A percentile compares a stretch with the other conserved stretches of the same genome.
These are phyloP conservation scores for Zarea fungicola DNA, from an alignment of 2,329 filamentous ascomycete genomes.

Conservation along the genomic window DNA sequence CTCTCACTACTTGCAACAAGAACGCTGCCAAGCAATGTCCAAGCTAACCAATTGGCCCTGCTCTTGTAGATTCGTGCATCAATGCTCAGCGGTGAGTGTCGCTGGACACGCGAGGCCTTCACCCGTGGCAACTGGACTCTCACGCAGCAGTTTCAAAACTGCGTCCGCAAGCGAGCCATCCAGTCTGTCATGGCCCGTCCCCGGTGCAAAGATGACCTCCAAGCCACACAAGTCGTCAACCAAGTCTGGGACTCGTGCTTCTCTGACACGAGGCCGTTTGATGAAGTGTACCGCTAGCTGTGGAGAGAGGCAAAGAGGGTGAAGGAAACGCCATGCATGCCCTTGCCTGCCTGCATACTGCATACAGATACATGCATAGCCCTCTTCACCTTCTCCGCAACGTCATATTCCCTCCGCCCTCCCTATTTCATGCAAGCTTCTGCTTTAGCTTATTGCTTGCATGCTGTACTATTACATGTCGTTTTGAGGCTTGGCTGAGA, in stretches of 20 bases:
- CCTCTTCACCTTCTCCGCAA: background rate
- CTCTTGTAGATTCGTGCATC: conserved; percentile 76
- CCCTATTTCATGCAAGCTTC: conserved; percentile 1
- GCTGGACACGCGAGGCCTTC: conserved; percentile 83
- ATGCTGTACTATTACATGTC: conserved; percentile 10
- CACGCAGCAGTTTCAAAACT: conserved; percentile 90
- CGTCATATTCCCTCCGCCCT: background rate
- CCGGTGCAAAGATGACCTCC: conserved; percentile 75
- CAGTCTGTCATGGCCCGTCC: conserved; percentile 74
- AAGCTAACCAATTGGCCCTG: conserved; percentile 7
- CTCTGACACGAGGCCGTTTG: conserved; percentile 87
- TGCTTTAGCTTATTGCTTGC: conserved; percentile 3
- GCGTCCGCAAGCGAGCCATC: conserved; percentile 76
- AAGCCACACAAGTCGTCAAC: conserved; percentile 84
- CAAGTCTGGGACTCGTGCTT: conserved; percentile 99
- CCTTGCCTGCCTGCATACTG: no score
- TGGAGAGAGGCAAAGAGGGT: background rate
- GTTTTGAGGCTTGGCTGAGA: conserved; percentile 4
- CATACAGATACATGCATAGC: no score
- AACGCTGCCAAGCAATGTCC: background rate
- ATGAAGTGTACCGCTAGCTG: conserved; percentile 80
- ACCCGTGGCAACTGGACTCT: conserved; percentile 80
- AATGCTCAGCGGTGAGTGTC: conserved; percentile 88
- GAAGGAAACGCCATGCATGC: background rate
- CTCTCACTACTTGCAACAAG: conserved; percentile 13